phyloP scores from a whole-genome alignment of 352 stramenopile genomes.

The Phytophthora fragariaefolia region DNA sequence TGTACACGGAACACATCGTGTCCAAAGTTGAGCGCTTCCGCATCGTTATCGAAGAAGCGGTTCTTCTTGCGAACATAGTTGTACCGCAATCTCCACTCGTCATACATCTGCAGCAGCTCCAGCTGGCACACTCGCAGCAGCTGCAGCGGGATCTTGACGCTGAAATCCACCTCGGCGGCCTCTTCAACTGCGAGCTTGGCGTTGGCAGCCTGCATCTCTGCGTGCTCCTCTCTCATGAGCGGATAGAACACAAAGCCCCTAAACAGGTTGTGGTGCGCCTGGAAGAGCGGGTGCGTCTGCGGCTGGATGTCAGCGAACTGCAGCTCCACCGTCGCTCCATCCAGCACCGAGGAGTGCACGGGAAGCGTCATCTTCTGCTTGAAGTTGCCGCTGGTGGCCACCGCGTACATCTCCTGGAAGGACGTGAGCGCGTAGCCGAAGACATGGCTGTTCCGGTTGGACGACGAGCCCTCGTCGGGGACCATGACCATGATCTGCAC shows the following conservation, averaged over 20 bases:
- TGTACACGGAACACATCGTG: constrained; percentile 84
- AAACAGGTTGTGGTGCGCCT: constrained; percentile 58
- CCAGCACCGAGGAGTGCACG: constrained; percentile 64
- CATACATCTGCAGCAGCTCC: constrained; percentile 76
- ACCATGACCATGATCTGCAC: constrained; percentile 84
- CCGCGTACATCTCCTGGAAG: constrained; percentile 78
- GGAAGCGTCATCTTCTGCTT: constrained; percentile 71
- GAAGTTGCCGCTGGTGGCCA: constrained; percentile 66
- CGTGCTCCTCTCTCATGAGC: constrained; percentile 60
- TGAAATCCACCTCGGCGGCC: constrained; percentile 78
- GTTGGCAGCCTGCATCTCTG: constrained; percentile 48
- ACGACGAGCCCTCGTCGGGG: constrained; percentile 67
- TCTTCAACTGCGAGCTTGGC: constrained; percentile 83
- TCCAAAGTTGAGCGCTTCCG: constrained; percentile 78
- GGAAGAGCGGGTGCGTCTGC: constrained; percentile 58
- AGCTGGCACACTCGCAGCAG: constrained; percentile 74
- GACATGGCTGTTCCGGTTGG: constrained; percentile 69
- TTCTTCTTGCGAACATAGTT: constrained; percentile 83
- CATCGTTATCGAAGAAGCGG: constrained; percentile 81
- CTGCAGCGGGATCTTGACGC: constrained; percentile 81
- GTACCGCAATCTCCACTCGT: constrained; percentile 79
- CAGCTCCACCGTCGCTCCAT: constrained; percentile 70
- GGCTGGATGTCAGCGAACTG: constrained; percentile 61
- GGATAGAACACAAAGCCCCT: constrained; percentile 72
- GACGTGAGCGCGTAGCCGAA: constrained; percentile 81